Base-by-base conservation (phyloP, 2,329 filamentous ascomycete genomes). In the Ceratocystis colombiana region DNA sequence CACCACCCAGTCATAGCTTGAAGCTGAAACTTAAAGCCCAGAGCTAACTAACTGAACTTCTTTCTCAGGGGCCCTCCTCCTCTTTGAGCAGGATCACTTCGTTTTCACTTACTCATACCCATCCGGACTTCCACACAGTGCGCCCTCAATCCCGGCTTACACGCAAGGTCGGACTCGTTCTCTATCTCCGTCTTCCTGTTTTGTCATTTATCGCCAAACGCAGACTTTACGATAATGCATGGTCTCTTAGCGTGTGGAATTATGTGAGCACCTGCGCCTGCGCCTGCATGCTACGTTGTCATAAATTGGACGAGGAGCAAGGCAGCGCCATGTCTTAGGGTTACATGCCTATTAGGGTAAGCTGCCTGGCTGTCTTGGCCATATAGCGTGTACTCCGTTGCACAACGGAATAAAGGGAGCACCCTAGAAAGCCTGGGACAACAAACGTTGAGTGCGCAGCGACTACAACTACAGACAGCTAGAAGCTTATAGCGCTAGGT, bases 81-180 rank as follows among this genome's bases (percentile, higher is more conserved):
- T 12, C 10, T 41, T 12, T 12, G 37, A 41, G 37, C 37, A 41
- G 37, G 37, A 12, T 41, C 53, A 5, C 10, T 0, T 57, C 53
- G n/a, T 57, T 57, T 33, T 50, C 46, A 50, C 46, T 50, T 50
- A 50, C 5, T 50, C 46, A 50, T 50, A 50, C 46, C 46, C 46
- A 7, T 48, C 45, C 7, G 17, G 17, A 5, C 46, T 20, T 48
- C 15, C 45, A 50, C 17, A 48, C 45, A 22, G 46, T 20, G 46
- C 7, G 22, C n/a, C 46, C 22, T 50, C 17, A 25, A 41, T 41
- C 46, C n/a, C 7, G 10, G 46, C 46, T 50, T 50, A 50, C 46
- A 50, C 46, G 46, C 46, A 50, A 20, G 46, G n/a, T 22, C 46
- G 46, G 46, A 25, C 46, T 50, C 46, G 1, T 50, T 48, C 46